phyloP scores from a whole-genome alignment of 177 flowering plant genomes.

The Vitis hybrid region DNA sequence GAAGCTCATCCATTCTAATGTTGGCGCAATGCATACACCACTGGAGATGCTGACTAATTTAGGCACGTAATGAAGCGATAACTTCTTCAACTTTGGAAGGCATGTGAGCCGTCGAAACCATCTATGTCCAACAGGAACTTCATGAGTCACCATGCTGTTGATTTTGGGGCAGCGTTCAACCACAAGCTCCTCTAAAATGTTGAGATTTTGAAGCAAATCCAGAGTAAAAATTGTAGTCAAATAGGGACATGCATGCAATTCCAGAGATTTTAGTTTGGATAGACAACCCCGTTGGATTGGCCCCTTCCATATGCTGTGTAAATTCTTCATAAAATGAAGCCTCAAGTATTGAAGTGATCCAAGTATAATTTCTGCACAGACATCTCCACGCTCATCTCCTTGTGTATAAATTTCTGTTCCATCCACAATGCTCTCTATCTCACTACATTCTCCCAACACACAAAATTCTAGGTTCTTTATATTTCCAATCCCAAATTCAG shows the following conservation, averaged over 20 bases:
- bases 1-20: neutral
- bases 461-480: constrained; percentile 4
- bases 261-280: neutral
- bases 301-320: constrained; percentile 2
- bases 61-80: neutral
- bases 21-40: neutral
- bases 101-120: rapidly evolving
- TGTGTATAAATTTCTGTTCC: neutral
- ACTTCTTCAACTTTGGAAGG: no score
- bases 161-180: no score
- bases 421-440: neutral
- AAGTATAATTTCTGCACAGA: no score
- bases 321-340: constrained; percentile 7
- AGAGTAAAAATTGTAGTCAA: neutral
- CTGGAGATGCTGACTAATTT: neutral
- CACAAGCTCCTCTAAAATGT: no score
- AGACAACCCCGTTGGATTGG: neutral
- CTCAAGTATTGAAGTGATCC: neutral
- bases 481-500: neutral
- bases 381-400: neutral
- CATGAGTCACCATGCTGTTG: no score
- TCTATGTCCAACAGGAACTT: no score
- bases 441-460: constrained; percentile 10
- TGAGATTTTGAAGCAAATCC: no score
- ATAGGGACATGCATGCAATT: constrained; percentile 5